Evolutionary conservation across 306 rosid genomes (phyloP).

Genomic region (Castanopsis chinensis): DNA sequence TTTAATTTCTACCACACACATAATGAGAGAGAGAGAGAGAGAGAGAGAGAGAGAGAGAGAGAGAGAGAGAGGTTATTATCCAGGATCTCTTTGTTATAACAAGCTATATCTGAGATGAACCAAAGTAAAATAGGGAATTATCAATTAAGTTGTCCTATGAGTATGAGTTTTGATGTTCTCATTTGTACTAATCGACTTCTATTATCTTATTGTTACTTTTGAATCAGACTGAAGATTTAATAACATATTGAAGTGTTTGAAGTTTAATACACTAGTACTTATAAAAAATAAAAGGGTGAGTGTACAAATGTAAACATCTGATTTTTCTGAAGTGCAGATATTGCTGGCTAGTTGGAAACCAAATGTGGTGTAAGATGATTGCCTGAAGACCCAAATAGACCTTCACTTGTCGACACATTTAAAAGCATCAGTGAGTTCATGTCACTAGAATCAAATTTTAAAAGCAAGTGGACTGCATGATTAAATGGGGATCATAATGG

Average conservation of each 20-base stretch:
- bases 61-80: neutral
- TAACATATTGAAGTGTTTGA: neutral
- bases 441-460: slow-evolving; percentile 21
- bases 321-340: neutral
- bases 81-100: slow-evolving; percentile 1
- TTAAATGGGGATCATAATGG: slow-evolving; percentile 28
- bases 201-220: slow-evolving; percentile 19
- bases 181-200: slow-evolving; percentile 29
- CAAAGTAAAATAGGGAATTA: slow-evolving; percentile 4
- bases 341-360: slow-evolving; percentile 21
- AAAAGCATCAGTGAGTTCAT: slow-evolving; percentile 22
- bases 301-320: slow-evolving; percentile 4
- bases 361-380: slow-evolving; percentile 40
- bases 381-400: slow-evolving; percentile 31
- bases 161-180: slow-evolving; percentile 10
- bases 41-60: too few relatives aligned
- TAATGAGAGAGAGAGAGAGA: neutral
- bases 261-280: neutral
- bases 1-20: slow-evolving; percentile 21
- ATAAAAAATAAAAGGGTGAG: neutral
- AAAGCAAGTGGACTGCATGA: slow-evolving; percentile 39
- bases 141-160: neutral
- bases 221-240: slow-evolving; percentile 16
- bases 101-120: neutral
- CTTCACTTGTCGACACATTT: slow-evolving; percentile 22